These are phyloP conservation scores for Chionographis japonica DNA, from an alignment of 106 monocot genomes.

Conservation along the genomic window DNA sequence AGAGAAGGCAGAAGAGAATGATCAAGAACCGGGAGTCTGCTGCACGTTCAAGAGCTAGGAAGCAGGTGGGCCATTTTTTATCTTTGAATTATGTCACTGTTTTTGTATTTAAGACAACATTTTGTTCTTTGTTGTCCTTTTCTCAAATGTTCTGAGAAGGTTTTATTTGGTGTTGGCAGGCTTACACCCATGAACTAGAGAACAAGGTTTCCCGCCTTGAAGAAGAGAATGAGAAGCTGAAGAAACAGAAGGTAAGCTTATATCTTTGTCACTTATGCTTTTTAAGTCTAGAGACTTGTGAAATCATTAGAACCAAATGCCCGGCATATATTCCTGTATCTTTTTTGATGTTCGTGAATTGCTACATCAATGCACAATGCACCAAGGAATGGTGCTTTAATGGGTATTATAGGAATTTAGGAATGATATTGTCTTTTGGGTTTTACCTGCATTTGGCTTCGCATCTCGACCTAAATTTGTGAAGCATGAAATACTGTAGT, in stretches of 20 bases:
- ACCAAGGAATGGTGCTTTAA: too few species aligned
- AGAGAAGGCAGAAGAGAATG: conserved; percentile 95
- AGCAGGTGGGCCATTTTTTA: conserved; percentile 47
- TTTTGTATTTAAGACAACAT: background rate
- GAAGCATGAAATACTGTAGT: too few species aligned
- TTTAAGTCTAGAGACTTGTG: too few species aligned
- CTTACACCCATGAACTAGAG: conserved; percentile 93
- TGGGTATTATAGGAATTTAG: too few species aligned
- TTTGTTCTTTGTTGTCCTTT: background rate
- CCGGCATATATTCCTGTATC: too few species aligned
- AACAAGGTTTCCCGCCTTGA: conserved; percentile 84
- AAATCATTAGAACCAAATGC: too few species aligned
- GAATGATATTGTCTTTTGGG: too few species aligned
- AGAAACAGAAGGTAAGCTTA: conserved; percentile 61
- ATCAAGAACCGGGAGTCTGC: conserved; percentile 96
- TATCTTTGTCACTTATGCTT: too few species aligned
- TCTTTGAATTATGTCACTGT: background rate
- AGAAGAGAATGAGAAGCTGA: conserved; percentile 85
- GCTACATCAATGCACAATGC: too few species aligned
- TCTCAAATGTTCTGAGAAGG: background rate
- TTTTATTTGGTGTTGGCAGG: conserved; percentile 34
- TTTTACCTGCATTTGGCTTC: too few species aligned
- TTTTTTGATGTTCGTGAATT: background rate
- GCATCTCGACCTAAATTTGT: too few species aligned
- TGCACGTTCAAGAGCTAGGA: conserved; percentile 94